Evolutionary conservation across 2,329 filamentous ascomycete genomes (phyloP).

Genomic region (Fusarium euwallaceae): DNA sequence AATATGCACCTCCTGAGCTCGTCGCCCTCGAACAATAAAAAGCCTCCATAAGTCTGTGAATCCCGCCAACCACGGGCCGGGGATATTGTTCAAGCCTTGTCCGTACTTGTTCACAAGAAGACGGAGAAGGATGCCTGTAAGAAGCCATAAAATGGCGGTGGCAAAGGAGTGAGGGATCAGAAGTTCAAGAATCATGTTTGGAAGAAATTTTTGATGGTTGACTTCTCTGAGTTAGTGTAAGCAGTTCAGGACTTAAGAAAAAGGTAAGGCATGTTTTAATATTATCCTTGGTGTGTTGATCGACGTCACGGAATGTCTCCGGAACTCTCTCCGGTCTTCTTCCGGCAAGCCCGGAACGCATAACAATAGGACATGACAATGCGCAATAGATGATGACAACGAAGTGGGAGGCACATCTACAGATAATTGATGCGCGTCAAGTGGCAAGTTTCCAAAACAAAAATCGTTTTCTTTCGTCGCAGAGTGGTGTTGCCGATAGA

Average conservation of each 20-base stretch:
- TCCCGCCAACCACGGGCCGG: constrained; percentile 18
- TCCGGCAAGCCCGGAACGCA: background rate
- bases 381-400: background rate
- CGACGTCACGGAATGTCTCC: background rate
- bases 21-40: constrained; percentile 17
- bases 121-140: background rate
- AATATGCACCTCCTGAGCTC: constrained; percentile 27
- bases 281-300: background rate
- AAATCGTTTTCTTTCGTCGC: background rate
- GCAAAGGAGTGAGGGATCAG: constrained; percentile 12
- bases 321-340: background rate
- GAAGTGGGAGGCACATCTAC: too few relatives aligned
- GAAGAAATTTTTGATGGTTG: background rate
- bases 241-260: background rate
- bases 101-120: constrained; percentile 24
- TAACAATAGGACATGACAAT: background rate
- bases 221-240: too few relatives aligned
- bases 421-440: background rate
- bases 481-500: background rate
- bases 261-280: background rate
- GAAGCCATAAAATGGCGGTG: constrained; percentile 1
- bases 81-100: constrained; percentile 13
- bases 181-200: constrained; percentile 10
- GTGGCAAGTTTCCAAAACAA: background rate
- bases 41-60: constrained; percentile 30